Evolutionary conservation across 2,329 filamentous ascomycete species (phyloP), one percentile per base, ranked within the genome.

Genomic region (Teratosphaeria gauchensis): DNA sequence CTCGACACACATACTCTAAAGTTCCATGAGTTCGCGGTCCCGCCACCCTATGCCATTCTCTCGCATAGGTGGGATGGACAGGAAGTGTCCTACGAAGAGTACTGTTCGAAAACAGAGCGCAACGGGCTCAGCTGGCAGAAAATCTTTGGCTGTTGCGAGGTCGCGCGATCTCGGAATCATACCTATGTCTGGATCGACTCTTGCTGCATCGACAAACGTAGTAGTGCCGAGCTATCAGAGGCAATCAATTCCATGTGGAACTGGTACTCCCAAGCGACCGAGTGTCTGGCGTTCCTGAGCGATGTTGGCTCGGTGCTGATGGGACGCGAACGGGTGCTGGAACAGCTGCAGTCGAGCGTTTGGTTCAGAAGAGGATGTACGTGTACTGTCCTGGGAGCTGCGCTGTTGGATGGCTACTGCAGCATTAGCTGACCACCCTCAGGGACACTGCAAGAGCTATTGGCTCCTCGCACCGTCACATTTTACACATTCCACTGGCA

Each of bases 21-120:
- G 8, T 33, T 55, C 31, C n/a, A 38, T 14, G 33, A 42, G 21
- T 55, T 55, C 53, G n/a, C 42, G 8, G n/a, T 48, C 16, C 51
- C 59, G 4, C 64, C 63, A 6, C 46, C 56, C 2, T 66, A 68
- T 54, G 62, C 56, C 12, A 69, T 67, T 19, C 57, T 65, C 6
- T 68, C 66, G 8, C 66, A 67, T 35, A 56, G 61, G 12, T 69
- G 65, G 66, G 48, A 35, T 7, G 21, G 54, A 1, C 55, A 63
- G 3, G 64, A 68, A 46, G 35, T 64, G 11, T 51, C 59, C 2
- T 35, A 53, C 28, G 32, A 12, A n/a, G 52, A 31, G 12, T 31
- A 35, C 11, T 53, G 28, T 24, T n/a, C 28, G 31, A 2, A 32
- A 3, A 28, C 32, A 14, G 24, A 28, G 12, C 32, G 16, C 2